Conservation (phyloP, 352 stramenopile species). For the Phytophthora ohioensis region DNA sequence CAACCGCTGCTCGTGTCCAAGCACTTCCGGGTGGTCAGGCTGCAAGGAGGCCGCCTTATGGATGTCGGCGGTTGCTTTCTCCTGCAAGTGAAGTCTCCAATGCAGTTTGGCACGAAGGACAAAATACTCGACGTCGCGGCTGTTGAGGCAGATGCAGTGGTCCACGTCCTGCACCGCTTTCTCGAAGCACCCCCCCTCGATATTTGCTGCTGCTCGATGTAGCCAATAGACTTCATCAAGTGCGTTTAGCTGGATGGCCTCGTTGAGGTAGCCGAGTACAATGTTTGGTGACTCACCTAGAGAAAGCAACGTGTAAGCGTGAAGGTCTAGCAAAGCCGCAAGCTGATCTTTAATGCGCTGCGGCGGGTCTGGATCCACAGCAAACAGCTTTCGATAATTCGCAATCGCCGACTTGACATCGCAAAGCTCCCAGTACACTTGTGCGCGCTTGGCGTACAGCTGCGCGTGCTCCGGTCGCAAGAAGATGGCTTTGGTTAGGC, state of each 20-base stretch:
- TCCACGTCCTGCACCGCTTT: conserved; percentile 82
- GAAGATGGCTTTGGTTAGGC: conserved; percentile 82
- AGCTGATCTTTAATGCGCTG: conserved; percentile 84
- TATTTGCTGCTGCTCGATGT: conserved; percentile 76
- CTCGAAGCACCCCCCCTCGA: conserved; percentile 66
- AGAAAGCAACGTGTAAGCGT: conserved; percentile 74
- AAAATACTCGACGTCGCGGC: conserved; percentile 82
- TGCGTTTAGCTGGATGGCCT: conserved; percentile 78
- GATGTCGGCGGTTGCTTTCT: conserved; percentile 78
- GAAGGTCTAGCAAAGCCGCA: conserved; percentile 72
- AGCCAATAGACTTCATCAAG: conserved; percentile 82
- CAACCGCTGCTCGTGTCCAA: conserved; percentile 73
- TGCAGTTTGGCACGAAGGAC: conserved; percentile 84
- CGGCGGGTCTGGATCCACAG: conserved; percentile 58
- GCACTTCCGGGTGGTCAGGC: conserved; percentile 75
- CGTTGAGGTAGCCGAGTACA: conserved; percentile 73
- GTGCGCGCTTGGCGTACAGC: conserved; percentile 72
- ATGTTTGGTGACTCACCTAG: conserved; percentile 61
- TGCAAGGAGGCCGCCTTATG: conserved; percentile 58
- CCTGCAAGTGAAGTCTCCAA: conserved; percentile 80
- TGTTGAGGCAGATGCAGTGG: conserved; percentile 84
- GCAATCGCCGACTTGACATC: conserved; percentile 85
- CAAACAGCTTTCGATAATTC: conserved; percentile 81
- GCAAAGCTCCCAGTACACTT: conserved; percentile 78
- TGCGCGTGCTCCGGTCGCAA: conserved; percentile 58